Conservation (phyloP, 805 yeast species). For the Kurtzmaniella fragi region DNA sequence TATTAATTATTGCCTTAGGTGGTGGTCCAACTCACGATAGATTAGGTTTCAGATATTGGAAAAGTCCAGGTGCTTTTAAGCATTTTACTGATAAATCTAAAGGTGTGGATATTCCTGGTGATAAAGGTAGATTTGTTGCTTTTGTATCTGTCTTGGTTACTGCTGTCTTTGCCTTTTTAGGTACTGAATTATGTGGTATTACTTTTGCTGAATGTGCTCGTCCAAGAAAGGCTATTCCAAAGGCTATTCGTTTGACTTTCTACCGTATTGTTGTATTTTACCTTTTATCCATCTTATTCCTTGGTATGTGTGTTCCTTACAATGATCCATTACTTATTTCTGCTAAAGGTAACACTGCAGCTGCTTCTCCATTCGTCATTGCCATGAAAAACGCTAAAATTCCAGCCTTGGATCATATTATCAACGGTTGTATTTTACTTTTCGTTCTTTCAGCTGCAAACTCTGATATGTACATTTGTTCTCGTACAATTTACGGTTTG, state of each 20-base stretch:
- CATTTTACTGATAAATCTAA: slow-evolving; percentile 42
- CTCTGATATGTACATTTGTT: slow-evolving; percentile 71
- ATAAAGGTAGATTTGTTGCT: slow-evolving; percentile 54
- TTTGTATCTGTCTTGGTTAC: slow-evolving; percentile 59
- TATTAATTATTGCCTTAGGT: slow-evolving; percentile 65
- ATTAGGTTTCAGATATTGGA: slow-evolving; percentile 69
- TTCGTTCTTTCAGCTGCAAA: slow-evolving; percentile 81
- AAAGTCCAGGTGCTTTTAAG: slow-evolving; percentile 58
- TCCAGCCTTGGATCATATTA: slow-evolving; percentile 61
- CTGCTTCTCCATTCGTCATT: slow-evolving; percentile 81
- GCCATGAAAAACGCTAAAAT: slow-evolving; percentile 69
- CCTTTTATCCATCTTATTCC: slow-evolving; percentile 52
- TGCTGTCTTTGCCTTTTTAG: slow-evolving; percentile 67
- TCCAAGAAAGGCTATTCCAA: slow-evolving; percentile 64
- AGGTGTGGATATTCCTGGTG: slow-evolving; percentile 31
- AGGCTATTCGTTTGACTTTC: slow-evolving; percentile 64
- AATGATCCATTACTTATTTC: slow-evolving; percentile 45
- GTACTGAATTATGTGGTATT: slow-evolving; percentile 66
- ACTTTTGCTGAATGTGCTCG: slow-evolving; percentile 69
- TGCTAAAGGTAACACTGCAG: slow-evolving; percentile 53
- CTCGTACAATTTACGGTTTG: slow-evolving; percentile 69
- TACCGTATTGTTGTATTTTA: slow-evolving; percentile 66
- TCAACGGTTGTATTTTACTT: slow-evolving; percentile 72
- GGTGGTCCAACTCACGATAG: slow-evolving; percentile 76
- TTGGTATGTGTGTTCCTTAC: slow-evolving; percentile 67